Conservation (phyloP, 768 basidiomycete genomes). For the Cystobasidium ongulense region DNA sequence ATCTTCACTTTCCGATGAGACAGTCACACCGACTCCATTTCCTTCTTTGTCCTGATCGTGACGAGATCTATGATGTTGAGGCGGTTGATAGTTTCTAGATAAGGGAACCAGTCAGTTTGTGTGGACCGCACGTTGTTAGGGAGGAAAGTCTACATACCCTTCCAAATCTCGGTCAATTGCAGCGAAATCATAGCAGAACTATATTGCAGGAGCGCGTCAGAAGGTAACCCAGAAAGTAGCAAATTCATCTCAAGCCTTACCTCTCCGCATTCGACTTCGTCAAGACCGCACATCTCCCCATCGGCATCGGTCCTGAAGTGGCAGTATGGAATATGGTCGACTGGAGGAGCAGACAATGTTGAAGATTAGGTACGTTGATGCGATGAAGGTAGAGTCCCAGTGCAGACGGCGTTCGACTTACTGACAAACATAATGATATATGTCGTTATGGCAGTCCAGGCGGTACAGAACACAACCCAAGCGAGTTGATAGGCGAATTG, state of each 20-base stretch:
- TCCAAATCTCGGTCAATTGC: constrained; percentile 37
- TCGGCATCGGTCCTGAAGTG: constrained; percentile 54
- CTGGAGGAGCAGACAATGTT: constrained; percentile 54
- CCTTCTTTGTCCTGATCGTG: background rate
- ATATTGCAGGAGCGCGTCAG: background rate
- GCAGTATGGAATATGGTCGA: constrained; percentile 51
- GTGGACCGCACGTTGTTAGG: background rate
- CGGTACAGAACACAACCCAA: constrained; percentile 52
- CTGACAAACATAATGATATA: constrained; percentile 37
- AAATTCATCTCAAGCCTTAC: background rate
- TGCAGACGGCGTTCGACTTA: background rate
- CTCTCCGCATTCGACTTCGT: constrained; percentile 83
- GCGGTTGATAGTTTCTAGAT: background rate
- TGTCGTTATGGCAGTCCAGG: constrained; percentile 48
- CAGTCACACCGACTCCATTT: constrained; percentile 12
- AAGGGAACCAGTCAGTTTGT: background rate
- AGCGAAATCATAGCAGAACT: constrained; percentile 33
- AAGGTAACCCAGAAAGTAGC: background rate
- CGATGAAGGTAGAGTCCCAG: background rate
- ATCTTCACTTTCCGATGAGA: background rate
- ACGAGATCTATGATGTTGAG: background rate
- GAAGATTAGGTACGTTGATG: constrained; percentile 46
- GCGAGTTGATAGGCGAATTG: constrained; percentile 80
- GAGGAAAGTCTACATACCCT: constrained; percentile 1
- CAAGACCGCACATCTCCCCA: constrained; percentile 63